Conservation (phyloP, 2,329 filamentous ascomycete species). For the Claviceps monticola region DNA sequence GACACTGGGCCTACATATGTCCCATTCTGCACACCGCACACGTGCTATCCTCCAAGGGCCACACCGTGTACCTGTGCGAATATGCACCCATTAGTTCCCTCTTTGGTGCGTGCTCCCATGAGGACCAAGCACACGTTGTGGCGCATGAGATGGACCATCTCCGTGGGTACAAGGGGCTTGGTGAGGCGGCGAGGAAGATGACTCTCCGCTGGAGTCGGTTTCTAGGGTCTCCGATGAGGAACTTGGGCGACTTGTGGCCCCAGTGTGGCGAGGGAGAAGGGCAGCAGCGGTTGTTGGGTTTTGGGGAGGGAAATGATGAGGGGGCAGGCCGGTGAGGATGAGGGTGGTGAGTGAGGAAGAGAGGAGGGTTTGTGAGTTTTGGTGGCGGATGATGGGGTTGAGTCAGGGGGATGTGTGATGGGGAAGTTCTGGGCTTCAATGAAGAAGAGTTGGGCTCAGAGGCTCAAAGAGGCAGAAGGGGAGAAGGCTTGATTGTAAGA, state of each 20-base stretch:
- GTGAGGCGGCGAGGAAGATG: not conserved
- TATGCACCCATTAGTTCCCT: conserved; percentile 34
- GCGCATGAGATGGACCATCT: conserved; percentile 27
- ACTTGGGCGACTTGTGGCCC: conserved; percentile 23
- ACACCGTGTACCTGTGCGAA: conserved; percentile 41
- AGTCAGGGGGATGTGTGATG: conserved; percentile 9
- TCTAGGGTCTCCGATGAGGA: not conserved
- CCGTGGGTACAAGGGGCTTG: conserved; percentile 21
- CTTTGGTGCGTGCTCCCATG: conserved; percentile 31
- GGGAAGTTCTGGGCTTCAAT: conserved; percentile 4
- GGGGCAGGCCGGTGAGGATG: conserved; percentile 28
- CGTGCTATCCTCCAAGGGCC: conserved; percentile 18
- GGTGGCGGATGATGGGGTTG: conserved; percentile 39
- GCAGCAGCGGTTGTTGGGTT: conserved; percentile 32
- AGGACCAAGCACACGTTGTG: conserved; percentile 29
- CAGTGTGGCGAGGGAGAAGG: conserved; percentile 15
- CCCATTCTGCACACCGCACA: conserved; percentile 48
- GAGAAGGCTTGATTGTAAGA: no score
- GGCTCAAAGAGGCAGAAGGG: no score
- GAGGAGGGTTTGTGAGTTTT: conserved; percentile 37
- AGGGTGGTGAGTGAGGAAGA: conserved; percentile 29
- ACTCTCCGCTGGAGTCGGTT: not conserved
- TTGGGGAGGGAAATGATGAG: conserved; percentile 48
- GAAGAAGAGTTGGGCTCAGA: no score
- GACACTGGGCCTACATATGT: conserved; percentile 50